Percentiles rank a stretch among this genome's conserved stretches.
Conservation (phyloP, 1,284 basidiomycete genomes). For the Fomitopsis betulina region DNA sequence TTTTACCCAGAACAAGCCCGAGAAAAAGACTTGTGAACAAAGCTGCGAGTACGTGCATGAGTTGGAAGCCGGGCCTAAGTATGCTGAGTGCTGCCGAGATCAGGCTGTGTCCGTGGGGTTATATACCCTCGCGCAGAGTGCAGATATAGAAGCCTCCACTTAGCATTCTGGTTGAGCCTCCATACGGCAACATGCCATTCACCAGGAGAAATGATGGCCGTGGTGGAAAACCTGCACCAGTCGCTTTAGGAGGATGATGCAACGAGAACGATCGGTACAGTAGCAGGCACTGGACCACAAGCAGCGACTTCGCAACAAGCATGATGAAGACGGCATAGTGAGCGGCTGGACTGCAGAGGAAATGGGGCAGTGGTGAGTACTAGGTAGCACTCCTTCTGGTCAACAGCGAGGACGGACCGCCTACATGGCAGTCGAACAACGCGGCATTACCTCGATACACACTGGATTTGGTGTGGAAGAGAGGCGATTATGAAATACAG, state of each 20-base stretch:
- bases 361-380: slow-evolving; percentile 44
- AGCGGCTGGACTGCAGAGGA: slow-evolving; percentile 47
- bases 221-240: background rate
- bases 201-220: background rate
- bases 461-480: too few species aligned
- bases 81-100: background rate
- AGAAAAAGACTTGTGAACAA: background rate
- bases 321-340: slow-evolving; percentile 32
- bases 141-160: background rate
- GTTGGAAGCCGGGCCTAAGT: too few species aligned
- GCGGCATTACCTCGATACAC: too few species aligned
- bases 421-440: too few species aligned
- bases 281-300: slow-evolving; percentile 59
- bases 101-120: background rate
- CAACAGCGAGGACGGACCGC: too few species aligned
- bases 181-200: background rate
- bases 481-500: too few species aligned
- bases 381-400: too few species aligned
- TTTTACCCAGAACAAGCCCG: background rate
- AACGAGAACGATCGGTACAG: too few species aligned
- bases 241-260: background rate
- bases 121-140: background rate
- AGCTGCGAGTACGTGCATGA: background rate
- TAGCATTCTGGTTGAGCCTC: background rate
- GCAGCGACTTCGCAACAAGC: slow-evolving; percentile 23